A percentile compares a stretch with the other conserved stretches of the same genome.
These are phyloP conservation scores for Hippophae tibetana DNA, from an alignment of 306 rosid species.

Conservation along the genomic window DNA sequence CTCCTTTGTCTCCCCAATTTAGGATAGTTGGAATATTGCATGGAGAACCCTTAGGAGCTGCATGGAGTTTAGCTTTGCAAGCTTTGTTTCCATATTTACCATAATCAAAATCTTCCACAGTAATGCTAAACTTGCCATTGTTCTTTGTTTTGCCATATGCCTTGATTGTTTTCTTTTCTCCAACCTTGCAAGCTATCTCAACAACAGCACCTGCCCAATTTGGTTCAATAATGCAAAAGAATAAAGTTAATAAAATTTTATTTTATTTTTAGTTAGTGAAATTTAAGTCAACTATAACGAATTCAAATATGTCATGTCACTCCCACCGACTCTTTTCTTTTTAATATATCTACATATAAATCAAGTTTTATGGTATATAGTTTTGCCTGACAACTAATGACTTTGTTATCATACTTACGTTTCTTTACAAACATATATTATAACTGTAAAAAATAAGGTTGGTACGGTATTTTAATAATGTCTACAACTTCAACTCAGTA, in stretches of 20 bases:
- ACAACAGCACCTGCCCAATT: constrained; percentile 53
- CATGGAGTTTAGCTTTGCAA: constrained; percentile 73
- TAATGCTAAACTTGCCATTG: constrained; percentile 69
- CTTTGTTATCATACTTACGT: no score
- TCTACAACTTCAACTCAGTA: no score
- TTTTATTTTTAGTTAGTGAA: not conserved
- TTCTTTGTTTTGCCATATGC: constrained; percentile 71
- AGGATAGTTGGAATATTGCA: constrained; percentile 64
- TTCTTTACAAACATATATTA: no score
- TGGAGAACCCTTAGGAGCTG: constrained; percentile 65
- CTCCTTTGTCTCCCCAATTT: constrained; percentile 46
- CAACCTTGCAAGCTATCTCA: constrained; percentile 70
- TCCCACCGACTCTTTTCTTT: no score
- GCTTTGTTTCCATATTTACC: constrained; percentile 50
- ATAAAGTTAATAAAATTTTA: not conserved
- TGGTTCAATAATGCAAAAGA: not conserved
- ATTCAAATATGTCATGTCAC: no score
- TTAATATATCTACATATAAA: no score
- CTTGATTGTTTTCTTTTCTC: constrained; percentile 39
- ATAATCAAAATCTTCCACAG: constrained; percentile 46
- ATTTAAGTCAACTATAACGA: not conserved
- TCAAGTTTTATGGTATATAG: no score
- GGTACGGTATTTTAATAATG: no score
- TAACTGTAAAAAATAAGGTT: no score
- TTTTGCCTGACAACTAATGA: no score